Evolutionary conservation across 169 alveolate species (phyloP).

Genomic region (Pseudocohnilembus persalinus): DNA sequence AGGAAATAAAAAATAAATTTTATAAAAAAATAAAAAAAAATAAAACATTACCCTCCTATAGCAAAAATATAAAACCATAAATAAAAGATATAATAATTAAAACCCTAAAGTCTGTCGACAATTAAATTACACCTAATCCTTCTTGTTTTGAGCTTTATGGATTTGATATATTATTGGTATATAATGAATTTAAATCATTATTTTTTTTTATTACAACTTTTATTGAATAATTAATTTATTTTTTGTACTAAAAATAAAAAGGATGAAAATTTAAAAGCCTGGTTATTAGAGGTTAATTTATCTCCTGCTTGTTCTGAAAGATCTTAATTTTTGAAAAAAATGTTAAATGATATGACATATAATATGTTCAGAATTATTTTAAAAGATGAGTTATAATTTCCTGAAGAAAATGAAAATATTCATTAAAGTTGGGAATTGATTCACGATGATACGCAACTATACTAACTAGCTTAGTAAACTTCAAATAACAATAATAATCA

Average conservation of each 20-base stretch:
- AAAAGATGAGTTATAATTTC: slow-evolving; percentile 9
- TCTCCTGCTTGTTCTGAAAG: slow-evolving; percentile 84
- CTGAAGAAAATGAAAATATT: slow-evolving; percentile 1
- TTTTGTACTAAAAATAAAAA: no score
- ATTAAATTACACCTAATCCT: slow-evolving; percentile 46
- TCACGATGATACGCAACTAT: background rate
- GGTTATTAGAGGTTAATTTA: slow-evolving; percentile 79
- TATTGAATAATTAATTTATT: no score
- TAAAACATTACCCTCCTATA: slow-evolving; percentile 33
- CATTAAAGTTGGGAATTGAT: background rate
- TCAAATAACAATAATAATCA: background rate
- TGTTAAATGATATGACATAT: slow-evolving; percentile 72
- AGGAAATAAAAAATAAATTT: slow-evolving; percentile 5
- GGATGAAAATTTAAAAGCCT: slow-evolving; percentile 65
- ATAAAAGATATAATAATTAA: slow-evolving; percentile 46
- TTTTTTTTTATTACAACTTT: background rate
- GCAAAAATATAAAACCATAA: slow-evolving; percentile 42
- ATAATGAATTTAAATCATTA: background rate
- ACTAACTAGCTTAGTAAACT: background rate
- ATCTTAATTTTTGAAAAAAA: slow-evolving; percentile 66
- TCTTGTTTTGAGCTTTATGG: slow-evolving; percentile 80
- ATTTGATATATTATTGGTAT: slow-evolving; percentile 62
- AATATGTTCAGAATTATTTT: slow-evolving; percentile 58
- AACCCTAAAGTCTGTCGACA: slow-evolving; percentile 53
- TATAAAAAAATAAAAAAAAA: slow-evolving; percentile 15